These are phyloP conservation scores for Aphanomyces astaci DNA, from an alignment of 352 stramenopile genomes.

Conservation along the genomic window DNA sequence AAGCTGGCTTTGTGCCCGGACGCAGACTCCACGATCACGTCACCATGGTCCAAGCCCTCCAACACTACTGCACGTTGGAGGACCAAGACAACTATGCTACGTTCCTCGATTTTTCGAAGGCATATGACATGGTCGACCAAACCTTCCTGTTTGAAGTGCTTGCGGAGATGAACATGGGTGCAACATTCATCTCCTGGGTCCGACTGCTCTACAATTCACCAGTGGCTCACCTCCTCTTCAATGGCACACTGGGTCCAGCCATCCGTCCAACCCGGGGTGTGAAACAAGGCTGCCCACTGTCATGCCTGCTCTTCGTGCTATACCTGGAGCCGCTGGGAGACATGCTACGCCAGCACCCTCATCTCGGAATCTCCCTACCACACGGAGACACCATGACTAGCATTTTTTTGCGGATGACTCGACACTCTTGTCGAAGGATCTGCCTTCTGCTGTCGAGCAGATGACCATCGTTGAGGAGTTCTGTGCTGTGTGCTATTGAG, in stretches of 20 bases:
- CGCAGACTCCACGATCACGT: conserved; percentile 26
- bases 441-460: background rate
- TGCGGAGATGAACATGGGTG: conserved; percentile 21
- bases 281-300: conserved; percentile 28
- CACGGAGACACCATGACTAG: too few species aligned
- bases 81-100: conserved; percentile 14
- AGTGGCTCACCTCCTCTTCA: conserved; percentile 2
- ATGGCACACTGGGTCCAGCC: background rate
- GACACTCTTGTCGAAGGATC: conserved; percentile 11
- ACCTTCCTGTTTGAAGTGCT: conserved; percentile 25
- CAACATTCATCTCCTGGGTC: conserved; percentile 9
- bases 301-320: too few species aligned
- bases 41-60: conserved; percentile 21
- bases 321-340: too few species aligned
- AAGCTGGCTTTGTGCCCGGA: conserved; percentile 23
- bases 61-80: conserved; percentile 12
- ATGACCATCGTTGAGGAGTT: conserved; percentile 26
- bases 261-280: conserved; percentile 19
- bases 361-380: too few species aligned
- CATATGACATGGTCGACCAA: conserved; percentile 28
- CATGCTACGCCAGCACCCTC: too few species aligned
- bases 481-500: conserved; percentile 25
- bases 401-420: conserved; percentile 29
- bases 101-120: conserved; percentile 30
- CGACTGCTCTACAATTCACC: background rate